Conservation (phyloP, 768 basidiomycete genomes). For the Panaeolus papilionaceus region DNA sequence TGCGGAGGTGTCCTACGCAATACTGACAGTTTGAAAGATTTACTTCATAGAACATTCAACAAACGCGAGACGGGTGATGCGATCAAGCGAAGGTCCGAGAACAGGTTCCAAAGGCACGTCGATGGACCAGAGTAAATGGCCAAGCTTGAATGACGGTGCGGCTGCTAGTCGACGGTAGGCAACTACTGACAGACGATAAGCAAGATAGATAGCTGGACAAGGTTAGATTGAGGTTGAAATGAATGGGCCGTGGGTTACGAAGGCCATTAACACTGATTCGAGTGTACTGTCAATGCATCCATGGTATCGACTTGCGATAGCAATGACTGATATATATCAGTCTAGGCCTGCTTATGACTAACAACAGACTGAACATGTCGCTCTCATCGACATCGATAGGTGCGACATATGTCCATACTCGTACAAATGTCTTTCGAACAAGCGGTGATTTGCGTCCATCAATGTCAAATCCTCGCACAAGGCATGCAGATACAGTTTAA, state of each 20-base stretch:
- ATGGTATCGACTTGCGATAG: not conserved
- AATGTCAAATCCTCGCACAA: not conserved
- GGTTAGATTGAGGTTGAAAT: not conserved
- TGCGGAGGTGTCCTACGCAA: too few relatives aligned
- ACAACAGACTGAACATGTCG: not conserved
- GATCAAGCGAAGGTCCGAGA: not conserved
- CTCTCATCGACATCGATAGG: not conserved
- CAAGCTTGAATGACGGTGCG: conserved; percentile 1
- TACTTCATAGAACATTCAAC: not conserved
- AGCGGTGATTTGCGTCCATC: not conserved
- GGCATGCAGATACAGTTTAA: not conserved
- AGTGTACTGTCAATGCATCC: not conserved
- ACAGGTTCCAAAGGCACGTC: not conserved
- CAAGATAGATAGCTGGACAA: not conserved
- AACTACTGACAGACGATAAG: not conserved
- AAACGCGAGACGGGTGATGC: not conserved
- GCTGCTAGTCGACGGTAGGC: not conserved
- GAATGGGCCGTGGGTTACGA: not conserved
- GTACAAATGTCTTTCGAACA: not conserved
- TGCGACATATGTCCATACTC: not conserved
- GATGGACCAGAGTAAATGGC: conserved; percentile 1
- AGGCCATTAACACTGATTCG: not conserved
- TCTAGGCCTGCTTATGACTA: not conserved
- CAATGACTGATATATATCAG: not conserved
- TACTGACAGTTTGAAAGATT: too few relatives aligned